Conservation (phyloP, 2,329 filamentous ascomycete species). For the Cladosporium sp. region DNA sequence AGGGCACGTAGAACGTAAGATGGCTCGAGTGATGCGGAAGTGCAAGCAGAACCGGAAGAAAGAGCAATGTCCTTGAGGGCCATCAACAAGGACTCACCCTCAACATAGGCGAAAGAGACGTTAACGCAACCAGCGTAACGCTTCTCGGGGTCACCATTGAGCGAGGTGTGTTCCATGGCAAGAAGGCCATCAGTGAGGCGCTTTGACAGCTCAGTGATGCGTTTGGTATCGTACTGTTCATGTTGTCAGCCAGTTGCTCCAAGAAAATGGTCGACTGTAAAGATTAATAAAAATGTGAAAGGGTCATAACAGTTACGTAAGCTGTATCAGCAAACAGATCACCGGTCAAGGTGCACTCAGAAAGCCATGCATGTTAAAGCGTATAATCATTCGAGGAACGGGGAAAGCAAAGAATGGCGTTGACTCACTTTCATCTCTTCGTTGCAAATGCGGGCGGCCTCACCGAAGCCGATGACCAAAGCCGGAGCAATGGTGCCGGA, state of each 20-base stretch:
- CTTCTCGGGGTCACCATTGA: conserved; percentile 80
- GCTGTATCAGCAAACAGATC: conserved; percentile 48
- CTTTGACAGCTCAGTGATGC: conserved; percentile 80
- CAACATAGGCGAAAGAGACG: conserved; percentile 96
- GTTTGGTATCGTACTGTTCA: conserved; percentile 82
- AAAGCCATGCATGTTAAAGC: conserved; percentile 89
- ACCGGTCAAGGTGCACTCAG: conserved; percentile 68
- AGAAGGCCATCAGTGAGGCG: conserved; percentile 80
- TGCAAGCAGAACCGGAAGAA: conserved; percentile 95
- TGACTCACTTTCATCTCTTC: conserved; percentile 82
- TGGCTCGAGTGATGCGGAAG: conserved; percentile 92
- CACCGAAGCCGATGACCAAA: conserved; percentile 88
- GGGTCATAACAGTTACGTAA: conserved; percentile 22
- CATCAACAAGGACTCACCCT: conserved; percentile 97
- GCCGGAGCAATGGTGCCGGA: conserved; percentile 92
- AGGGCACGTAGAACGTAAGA: conserved; percentile 94
- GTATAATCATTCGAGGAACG: conserved; percentile 68
- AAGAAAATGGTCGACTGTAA: conserved; percentile 1
- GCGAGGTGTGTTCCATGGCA: conserved; percentile 83
- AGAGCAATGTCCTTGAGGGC: conserved; percentile 96
- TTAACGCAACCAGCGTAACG: conserved; percentile 98
- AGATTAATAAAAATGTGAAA: conserved; percentile 16
- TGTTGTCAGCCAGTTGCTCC: conserved; percentile 32
- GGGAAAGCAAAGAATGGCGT: conserved; percentile 26
- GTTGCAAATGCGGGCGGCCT: conserved; percentile 88